Evolutionary conservation across 1,284 basidiomycete genomes (phyloP), one percentile per base, ranked within the genome.

Genomic region (Sutorius eximius): DNA sequence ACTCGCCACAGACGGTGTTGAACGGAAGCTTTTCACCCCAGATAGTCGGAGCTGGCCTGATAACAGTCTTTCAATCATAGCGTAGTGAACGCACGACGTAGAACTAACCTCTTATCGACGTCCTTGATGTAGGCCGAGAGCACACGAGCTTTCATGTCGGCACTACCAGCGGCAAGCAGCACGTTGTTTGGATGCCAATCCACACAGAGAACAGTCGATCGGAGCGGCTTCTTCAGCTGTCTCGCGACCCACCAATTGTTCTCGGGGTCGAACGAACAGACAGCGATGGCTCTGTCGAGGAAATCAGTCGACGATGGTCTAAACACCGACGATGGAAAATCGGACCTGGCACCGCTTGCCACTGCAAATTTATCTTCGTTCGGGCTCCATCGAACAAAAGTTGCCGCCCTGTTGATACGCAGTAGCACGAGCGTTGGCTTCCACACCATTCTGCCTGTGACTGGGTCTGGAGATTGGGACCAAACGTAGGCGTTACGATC

Each of bases 181-280:
- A 99, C 93, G 67, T 94, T 95, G 77, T 96, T 99, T 38, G 96
- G 95, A 71, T 99, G 96, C 96, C 96, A 96, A 66, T 98, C 96
- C 64, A 99, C 76, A 11, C 89, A 86, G 29, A 98, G 81, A 8
- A 99, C 95, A 1, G 97, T 99, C 13, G 91, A 93, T 60, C 92
- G 77, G 57, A 97, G 86, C 13, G 97, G 97, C 73, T 98, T 98
- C 86, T 99, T 99, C 73, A 99, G 79, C 65, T 94, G 91, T 72
- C 94, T 95, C 20, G 95, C 90, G 3, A 98, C 94, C 97, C 97
- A 99, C 97, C 97, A 99, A 72, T 99, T 93, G 76, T 94, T 96
- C 76, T 98, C 95, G 24, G 91, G 81, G 70, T 98, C 95, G 69
- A 96, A 98, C 16, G 91, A 95, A 71, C 95, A 98, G 47, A 98